These are phyloP conservation scores for Eucalyptus guilfoylei DNA, from an alignment of 345 rosid genomes.

Conservation along the genomic window DNA sequence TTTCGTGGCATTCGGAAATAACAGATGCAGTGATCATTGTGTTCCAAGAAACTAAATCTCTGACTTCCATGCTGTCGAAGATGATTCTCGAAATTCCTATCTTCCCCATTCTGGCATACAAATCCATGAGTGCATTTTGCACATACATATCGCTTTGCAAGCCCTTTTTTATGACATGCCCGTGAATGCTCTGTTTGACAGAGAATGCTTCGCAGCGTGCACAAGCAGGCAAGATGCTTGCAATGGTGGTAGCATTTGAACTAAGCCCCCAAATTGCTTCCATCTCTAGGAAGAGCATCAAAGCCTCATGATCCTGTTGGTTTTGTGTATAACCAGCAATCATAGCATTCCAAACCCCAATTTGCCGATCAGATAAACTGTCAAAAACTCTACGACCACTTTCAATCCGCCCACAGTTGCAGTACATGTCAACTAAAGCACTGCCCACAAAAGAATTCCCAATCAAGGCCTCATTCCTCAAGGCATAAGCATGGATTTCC, in stretches of 20 bases:
- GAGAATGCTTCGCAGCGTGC: slow-evolving; percentile 47
- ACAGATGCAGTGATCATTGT: slow-evolving; percentile 74
- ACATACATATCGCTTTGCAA: slow-evolving; percentile 50
- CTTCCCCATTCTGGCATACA: slow-evolving; percentile 72
- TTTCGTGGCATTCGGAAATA: slow-evolving; percentile 31
- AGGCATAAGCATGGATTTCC: slow-evolving; percentile 76
- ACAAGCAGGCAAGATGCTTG: slow-evolving; percentile 67
- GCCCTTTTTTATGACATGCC: slow-evolving; percentile 56
- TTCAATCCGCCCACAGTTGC: slow-evolving; percentile 56
- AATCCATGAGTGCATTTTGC: slow-evolving; percentile 82
- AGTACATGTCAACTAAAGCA: slow-evolving; percentile 92
- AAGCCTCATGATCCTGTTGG: slow-evolving; percentile 53
- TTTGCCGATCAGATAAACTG: slow-evolving; percentile 24
- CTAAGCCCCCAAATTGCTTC: slow-evolving; percentile 35
- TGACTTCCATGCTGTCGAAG: slow-evolving; percentile 50
- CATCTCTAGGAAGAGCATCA: slow-evolving; percentile 63
- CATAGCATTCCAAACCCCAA: slow-evolving; percentile 88
- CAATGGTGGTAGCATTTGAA: slow-evolving; percentile 80
- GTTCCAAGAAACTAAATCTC: slow-evolving; percentile 82
- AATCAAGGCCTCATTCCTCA: slow-evolving; percentile 44
- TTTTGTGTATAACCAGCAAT: slow-evolving; percentile 78
- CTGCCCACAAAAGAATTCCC: slow-evolving; percentile 83
- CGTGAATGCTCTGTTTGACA: slow-evolving; percentile 63
- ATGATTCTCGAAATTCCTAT: slow-evolving; percentile 37
- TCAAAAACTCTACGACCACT: slow-evolving; percentile 60